Conservation (phyloP, 2,329 filamentous ascomycete genomes). For the Chalaropsis thielavioides region DNA sequence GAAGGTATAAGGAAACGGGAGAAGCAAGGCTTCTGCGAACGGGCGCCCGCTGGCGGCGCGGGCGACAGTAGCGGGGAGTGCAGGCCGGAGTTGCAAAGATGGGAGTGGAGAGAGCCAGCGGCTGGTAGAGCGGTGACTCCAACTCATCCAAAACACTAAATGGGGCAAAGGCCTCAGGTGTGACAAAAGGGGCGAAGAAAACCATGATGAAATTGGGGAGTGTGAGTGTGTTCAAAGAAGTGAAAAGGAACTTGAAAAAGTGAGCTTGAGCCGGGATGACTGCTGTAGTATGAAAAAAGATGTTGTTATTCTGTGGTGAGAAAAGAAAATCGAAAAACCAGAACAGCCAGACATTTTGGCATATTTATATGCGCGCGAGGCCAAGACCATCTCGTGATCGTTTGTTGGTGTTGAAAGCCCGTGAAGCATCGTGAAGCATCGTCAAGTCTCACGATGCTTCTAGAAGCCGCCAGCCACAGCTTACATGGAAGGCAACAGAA, state of each 20-base stretch:
- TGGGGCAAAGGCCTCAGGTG: background rate
- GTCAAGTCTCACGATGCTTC: background rate
- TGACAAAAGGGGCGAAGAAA: conserved; percentile 4
- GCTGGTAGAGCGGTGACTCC: background rate
- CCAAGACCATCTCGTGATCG: background rate
- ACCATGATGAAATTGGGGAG: background rate
- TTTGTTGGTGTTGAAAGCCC: background rate
- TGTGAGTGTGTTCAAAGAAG: background rate
- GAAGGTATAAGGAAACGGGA: background rate
- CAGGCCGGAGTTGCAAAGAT: background rate
- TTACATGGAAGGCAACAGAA: conserved; percentile 1
- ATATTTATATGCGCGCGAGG: background rate
- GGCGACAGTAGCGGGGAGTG: background rate
- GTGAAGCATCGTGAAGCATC: background rate
- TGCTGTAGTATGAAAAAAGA: background rate
- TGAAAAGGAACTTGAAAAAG: background rate
- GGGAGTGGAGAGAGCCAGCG: background rate
- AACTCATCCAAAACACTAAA: background rate
- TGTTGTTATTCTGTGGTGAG: background rate
- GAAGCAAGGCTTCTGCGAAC: background rate
- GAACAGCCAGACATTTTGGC: background rate
- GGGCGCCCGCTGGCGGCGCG: background rate
- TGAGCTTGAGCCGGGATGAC: background rate
- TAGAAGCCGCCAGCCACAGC: background rate
- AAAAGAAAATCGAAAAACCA: background rate